Conservation (phyloP, 2,329 filamentous ascomycete species). For the Fusarium annulatum region DNA sequence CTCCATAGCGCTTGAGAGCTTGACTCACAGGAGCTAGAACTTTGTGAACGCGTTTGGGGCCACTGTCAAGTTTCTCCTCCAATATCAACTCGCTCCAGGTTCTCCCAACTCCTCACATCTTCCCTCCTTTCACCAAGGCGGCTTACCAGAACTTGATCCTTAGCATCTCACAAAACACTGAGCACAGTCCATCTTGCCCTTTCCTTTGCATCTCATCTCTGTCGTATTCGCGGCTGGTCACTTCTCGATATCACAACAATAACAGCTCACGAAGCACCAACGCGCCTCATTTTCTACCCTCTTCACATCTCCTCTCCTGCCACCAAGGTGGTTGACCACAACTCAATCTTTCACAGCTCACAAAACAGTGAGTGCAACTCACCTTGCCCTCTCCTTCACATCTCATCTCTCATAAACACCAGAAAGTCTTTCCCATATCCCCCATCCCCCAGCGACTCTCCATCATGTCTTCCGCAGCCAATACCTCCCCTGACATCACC, state of each 20-base stretch:
- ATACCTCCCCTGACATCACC: background rate
- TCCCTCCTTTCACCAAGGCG: background rate
- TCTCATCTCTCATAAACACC: background rate
- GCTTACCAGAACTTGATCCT: too few species aligned
- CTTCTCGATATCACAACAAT: too few species aligned
- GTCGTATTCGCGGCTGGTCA: too few species aligned
- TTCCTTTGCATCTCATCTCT: too few species aligned
- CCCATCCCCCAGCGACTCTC: background rate
- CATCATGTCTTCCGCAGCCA: background rate
- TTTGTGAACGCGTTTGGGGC: background rate
- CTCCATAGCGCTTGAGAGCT: background rate
- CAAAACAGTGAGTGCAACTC: background rate
- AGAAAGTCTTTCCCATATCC: fast-evolving
- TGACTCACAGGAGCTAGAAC: background rate
- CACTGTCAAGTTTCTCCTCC: background rate
- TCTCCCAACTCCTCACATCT: background rate
- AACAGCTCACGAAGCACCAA: too few species aligned
- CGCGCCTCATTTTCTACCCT: too few species aligned
- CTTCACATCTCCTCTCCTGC: background rate
- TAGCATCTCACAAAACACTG: too few species aligned
- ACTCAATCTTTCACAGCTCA: fast-evolving
- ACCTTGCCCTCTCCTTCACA: background rate
- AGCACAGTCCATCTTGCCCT: too few species aligned
- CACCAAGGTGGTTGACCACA: background rate
- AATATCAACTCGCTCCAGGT: background rate